These are phyloP conservation scores for Thymus quinquecostatus DNA, from an alignment of 257 asterid genomes.

Conservation along the genomic window DNA sequence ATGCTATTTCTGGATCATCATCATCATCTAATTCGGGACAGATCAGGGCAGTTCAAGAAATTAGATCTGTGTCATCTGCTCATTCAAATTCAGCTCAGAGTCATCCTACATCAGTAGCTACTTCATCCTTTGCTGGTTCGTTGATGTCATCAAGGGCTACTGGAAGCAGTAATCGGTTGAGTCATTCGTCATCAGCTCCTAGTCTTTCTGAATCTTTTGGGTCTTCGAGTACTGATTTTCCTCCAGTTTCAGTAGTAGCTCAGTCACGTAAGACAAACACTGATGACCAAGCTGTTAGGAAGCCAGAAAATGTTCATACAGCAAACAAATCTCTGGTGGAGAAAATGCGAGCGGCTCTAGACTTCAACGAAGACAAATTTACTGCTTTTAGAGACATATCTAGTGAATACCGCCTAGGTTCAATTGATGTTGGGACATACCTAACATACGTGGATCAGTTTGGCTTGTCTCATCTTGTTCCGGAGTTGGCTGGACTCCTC, in stretches of 20 bases:
- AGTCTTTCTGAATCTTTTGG: conserved; percentile 58
- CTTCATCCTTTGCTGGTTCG: conserved; percentile 50
- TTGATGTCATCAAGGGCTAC: conserved; percentile 53
- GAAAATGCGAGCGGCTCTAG: conserved; percentile 73
- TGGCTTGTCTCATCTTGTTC: conserved; percentile 91
- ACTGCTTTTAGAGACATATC: conserved; percentile 75
- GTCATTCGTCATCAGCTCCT: conserved; percentile 88
- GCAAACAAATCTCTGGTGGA: conserved; percentile 89
- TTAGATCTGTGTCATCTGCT: conserved; percentile 45
- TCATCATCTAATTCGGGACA: conserved; percentile 56
- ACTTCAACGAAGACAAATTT: conserved; percentile 73
- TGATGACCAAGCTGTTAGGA: conserved; percentile 39
- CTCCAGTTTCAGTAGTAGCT: conserved; percentile 69
- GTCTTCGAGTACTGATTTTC: conserved; percentile 58
- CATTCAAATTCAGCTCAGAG: conserved; percentile 50
- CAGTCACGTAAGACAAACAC: conserved; percentile 48
- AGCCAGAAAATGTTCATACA: conserved; percentile 65
- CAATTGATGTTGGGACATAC: conserved; percentile 76
- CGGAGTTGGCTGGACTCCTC: conserved; percentile 78
- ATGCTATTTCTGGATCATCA: conserved; percentile 60
- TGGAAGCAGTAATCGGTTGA: conserved; percentile 45
- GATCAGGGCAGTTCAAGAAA: conserved; percentile 41
- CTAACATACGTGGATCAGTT: conserved; percentile 72
- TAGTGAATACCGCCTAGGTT: conserved; percentile 72
- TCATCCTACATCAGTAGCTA: conserved; percentile 45